A percentile compares a stretch with the other conserved stretches of the same genome.
Evolutionary conservation across 768 basidiomycete species (phyloP).

Genomic region (Brasilioporus rufonigricans): DNA sequence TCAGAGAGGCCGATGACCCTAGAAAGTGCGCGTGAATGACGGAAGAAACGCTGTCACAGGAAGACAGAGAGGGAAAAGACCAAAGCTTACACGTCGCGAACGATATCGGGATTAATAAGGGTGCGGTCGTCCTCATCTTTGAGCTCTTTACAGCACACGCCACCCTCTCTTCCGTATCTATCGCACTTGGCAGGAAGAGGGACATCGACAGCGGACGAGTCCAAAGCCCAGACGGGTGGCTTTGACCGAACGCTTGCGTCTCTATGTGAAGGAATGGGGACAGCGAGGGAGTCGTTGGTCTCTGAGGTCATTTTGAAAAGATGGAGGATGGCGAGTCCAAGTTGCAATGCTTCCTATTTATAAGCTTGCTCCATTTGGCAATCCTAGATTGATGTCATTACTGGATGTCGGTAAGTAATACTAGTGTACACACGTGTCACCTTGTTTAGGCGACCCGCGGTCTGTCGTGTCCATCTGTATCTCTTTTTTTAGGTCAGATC

Average conservation of each 20-base stretch:
- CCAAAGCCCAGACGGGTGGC: slow-evolving; percentile 68
- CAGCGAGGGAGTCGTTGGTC: slow-evolving; percentile 8
- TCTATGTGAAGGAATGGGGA: slow-evolving; percentile 20
- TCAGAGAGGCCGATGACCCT: slow-evolving; percentile 91
- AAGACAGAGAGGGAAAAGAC: not conserved
- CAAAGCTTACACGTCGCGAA: slow-evolving; percentile 77
- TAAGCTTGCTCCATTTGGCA: not conserved
- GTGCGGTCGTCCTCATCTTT: slow-evolving; percentile 76
- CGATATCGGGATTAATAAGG: slow-evolving; percentile 81
- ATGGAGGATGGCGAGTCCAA: not conserved
- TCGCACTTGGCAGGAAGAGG: slow-evolving; percentile 61
- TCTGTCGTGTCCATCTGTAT: too few relatives aligned
- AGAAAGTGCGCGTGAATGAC: slow-evolving; percentile 8
- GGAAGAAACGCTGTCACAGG: not conserved
- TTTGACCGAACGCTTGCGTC: slow-evolving; percentile 23
- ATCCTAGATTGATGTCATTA: too few relatives aligned
- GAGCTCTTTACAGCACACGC: slow-evolving; percentile 87
- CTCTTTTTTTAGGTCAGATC: too few relatives aligned
- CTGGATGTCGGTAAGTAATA: too few relatives aligned
- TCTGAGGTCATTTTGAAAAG: slow-evolving; percentile 18
- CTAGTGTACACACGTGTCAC: too few relatives aligned
- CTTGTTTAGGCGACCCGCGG: too few relatives aligned
- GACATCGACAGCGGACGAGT: slow-evolving; percentile 39
- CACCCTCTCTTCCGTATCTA: slow-evolving; percentile 49
- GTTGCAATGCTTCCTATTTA: not conserved